Base-by-base conservation (phyloP, 1,284 basidiomycete species). In the Moesziomyces antarcticus region DNA sequence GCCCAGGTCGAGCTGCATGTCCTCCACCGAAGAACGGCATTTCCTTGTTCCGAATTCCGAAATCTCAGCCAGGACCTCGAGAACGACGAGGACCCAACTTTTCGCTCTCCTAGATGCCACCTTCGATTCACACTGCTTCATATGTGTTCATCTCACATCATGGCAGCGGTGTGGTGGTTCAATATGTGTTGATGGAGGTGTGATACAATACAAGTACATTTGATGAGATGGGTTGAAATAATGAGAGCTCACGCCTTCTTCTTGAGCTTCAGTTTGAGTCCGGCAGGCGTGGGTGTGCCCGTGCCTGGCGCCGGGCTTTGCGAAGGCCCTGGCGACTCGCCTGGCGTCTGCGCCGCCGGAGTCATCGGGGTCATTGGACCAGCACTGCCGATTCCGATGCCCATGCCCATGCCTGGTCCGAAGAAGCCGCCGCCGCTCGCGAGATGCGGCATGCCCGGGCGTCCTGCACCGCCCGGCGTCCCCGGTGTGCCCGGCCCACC, bases 191-290 rank as follows among this genome's bases (percentile, higher is more conserved):
- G 16, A 11, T 40, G 16, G 14, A 18, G 37, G 37, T 27, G 25
- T 27, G 25, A 27, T 40, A 40, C 37, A 40, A 27, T 40, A 40
- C 37, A 40, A 40, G 37, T 40, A 40, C 37, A 40, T 16, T 18
- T n/a, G 37, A 40, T 40, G 16, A n/a, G 30, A 33, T 40, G 6
- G n/a, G n/a, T n/a, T n/a, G 3, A 40, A 40, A 40, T 3, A 21
- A 21, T 22, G 25, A 30, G 24, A 20, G 14, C 5, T 57, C 25
- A 73, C 1, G 50, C 70, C 61, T 73, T 73, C 56, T 75, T 75
- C 42, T 75, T 75, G 56, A 75, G 68, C 68, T 75, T 75, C 53
- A 75, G 42, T 48, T 75, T 75, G 42, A 75, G 40, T n/a, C 66
- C 60, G 13, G 30, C 30, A 8, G 60, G 60, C 21, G 57, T 67